These are phyloP conservation scores for Prunus salicina DNA, from an alignment of 306 rosid species.

Conservation along the genomic window DNA sequence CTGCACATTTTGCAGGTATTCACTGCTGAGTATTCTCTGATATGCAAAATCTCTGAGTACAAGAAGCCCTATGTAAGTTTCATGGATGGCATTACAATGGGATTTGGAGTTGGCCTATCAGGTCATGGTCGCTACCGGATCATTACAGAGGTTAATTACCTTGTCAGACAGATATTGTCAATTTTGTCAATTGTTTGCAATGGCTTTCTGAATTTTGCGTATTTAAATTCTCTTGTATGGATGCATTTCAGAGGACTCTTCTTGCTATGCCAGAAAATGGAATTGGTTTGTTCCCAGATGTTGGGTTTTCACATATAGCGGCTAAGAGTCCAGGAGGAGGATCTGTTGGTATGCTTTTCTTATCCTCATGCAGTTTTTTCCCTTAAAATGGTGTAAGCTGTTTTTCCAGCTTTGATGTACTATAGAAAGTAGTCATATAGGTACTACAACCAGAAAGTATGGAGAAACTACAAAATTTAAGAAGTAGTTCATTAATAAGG, in stretches of 20 bases:
- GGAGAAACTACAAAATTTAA: background rate
- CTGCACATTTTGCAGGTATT: slow-evolving; percentile 60
- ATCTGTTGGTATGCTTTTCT: slow-evolving; percentile 66
- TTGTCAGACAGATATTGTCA: slow-evolving; percentile 13
- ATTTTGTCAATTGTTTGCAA: background rate
- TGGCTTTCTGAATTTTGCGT: slow-evolving; percentile 15
- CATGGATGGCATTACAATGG: slow-evolving; percentile 99
- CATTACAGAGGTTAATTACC: slow-evolving; percentile 72
- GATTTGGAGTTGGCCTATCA: slow-evolving; percentile 95
- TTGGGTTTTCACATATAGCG: slow-evolving; percentile 89
- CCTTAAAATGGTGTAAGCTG: background rate
- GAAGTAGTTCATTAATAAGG: background rate
- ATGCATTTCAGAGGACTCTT: slow-evolving; percentile 68
- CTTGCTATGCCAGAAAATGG: slow-evolving; percentile 99
- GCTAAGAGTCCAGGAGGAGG: slow-evolving; percentile 97
- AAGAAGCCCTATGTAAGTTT: slow-evolving; percentile 87
- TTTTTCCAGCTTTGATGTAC: background rate
- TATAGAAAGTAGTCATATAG: background rate
- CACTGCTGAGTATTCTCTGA: slow-evolving; percentile 87
- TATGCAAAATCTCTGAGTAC: slow-evolving; percentile 86
- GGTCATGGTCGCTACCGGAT: slow-evolving; percentile 92
- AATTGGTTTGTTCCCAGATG: slow-evolving; percentile 95
- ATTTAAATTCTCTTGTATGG: background rate
- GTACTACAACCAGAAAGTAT: background rate
- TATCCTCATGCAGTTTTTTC: slow-evolving; percentile 5